A percentile compares a stretch with the other conserved stretches of the same genome.
phyloP scores from a whole-genome alignment of 2,329 filamentous ascomycete genomes.

The Pseudogymnoascus sp. region DNA sequence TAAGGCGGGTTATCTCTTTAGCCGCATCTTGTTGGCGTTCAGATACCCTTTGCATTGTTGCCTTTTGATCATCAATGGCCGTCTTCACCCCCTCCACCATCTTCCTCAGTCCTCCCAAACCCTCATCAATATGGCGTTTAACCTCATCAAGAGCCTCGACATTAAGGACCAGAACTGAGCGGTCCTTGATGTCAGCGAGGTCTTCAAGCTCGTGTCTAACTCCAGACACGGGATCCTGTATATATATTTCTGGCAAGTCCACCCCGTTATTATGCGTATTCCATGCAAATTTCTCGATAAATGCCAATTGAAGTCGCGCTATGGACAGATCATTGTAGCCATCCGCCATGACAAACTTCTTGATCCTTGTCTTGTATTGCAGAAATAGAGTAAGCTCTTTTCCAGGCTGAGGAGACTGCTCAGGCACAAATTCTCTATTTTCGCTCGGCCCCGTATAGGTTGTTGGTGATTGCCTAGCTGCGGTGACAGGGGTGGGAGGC shows the following conservation, averaged over 20 bases:
- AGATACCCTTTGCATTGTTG: constrained; percentile 76
- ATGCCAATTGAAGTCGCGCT: constrained; percentile 83
- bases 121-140: constrained; percentile 92
- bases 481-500: constrained; percentile 18
- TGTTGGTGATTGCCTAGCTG: constrained; percentile 11
- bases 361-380: constrained; percentile 95
- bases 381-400: constrained; percentile 92
- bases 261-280: constrained; percentile 91
- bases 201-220: constrained; percentile 97
- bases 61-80: constrained; percentile 75
- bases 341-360: constrained; percentile 85
- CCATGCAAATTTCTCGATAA: constrained; percentile 99
- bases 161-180: constrained; percentile 90
- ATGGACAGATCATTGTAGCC: constrained; percentile 80
- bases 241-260: constrained; percentile 94
- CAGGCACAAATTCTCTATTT: constrained; percentile 49
- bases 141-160: constrained; percentile 92
- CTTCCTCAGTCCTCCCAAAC: constrained; percentile 69
- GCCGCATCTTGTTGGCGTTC: constrained; percentile 85
- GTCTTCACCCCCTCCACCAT: constrained; percentile 83
- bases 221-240: constrained; percentile 90
- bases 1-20: constrained; percentile 66
- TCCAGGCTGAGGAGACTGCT: constrained; percentile 61
- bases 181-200: constrained; percentile 84
- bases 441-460: not conserved